These are phyloP conservation scores for Clavispora vitiphila DNA, from an alignment of 805 yeast species.

Conservation along the genomic window DNA sequence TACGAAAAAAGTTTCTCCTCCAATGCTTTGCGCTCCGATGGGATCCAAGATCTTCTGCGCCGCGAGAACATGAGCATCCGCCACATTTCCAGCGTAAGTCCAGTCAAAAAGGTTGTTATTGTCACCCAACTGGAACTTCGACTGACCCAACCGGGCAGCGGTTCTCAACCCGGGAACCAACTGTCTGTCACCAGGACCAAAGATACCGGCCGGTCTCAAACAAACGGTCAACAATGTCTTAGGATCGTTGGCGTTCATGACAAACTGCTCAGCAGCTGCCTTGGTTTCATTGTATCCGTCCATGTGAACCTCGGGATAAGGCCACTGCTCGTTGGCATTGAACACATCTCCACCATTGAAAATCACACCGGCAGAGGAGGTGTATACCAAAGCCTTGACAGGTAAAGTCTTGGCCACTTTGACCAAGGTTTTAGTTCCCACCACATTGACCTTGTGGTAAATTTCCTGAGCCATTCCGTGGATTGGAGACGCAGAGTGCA, in stretches of 20 bases:
- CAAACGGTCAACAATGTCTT: conserved; percentile 71
- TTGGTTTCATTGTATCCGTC: conserved; percentile 96
- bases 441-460: conserved; percentile 84
- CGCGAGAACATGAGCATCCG: conserved; percentile 92
- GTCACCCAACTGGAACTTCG: conserved; percentile 90
- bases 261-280: conserved; percentile 83
- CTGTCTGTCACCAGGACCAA: conserved; percentile 98
- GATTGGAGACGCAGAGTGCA: conserved; percentile 95
- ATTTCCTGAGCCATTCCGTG: conserved; percentile 77
- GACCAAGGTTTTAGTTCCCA: conserved; percentile 77
- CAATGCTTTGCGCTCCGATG: conserved; percentile 40
- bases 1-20: conserved; percentile 85
- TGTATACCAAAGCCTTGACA: conserved; percentile 75
- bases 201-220: conserved; percentile 94
- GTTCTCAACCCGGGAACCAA: conserved; percentile 86
- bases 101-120: conserved; percentile 92
- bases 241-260: conserved; percentile 63
- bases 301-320: conserved; percentile 88
- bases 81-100: conserved; percentile 98
- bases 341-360: conserved; percentile 91
- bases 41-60: conserved; percentile 65
- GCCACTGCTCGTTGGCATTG: conserved; percentile 93
- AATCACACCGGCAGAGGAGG: conserved; percentile 96
- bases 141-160: conserved; percentile 79
- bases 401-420: conserved; percentile 50